Evolutionary conservation across 352 stramenopile species (phyloP).

Genomic region (Pythium pyrilobum): DNA sequence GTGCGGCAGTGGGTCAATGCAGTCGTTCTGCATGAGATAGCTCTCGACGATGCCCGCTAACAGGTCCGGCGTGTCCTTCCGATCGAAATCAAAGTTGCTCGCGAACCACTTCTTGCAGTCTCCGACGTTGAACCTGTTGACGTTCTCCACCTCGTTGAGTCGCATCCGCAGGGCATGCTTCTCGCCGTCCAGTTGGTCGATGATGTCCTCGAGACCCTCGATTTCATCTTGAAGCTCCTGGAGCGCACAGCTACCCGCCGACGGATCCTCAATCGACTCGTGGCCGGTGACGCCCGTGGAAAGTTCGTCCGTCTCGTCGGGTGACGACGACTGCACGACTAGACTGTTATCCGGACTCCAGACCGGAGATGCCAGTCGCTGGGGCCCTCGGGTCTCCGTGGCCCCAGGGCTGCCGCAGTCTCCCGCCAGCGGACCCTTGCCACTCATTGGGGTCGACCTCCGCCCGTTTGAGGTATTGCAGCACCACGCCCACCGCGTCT

Average conservation of each 20-base stretch:
- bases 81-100: slow-evolving; percentile 52
- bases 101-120: slow-evolving; percentile 51
- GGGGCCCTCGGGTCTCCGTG: not conserved
- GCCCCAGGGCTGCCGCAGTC: too few relatives aligned
- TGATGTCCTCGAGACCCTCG: slow-evolving; percentile 31
- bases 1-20: slow-evolving; percentile 37
- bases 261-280: not conserved
- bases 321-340: not conserved
- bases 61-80: slow-evolving; percentile 42
- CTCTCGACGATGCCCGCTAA: slow-evolving; percentile 45
- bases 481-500: too few relatives aligned
- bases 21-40: slow-evolving; percentile 46
- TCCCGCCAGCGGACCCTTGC: slow-evolving; percentile 11
- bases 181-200: slow-evolving; percentile 37
- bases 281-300: slow-evolving; percentile 10
- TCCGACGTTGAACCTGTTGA: slow-evolving; percentile 28
- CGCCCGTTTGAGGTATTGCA: too few relatives aligned
- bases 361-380: slow-evolving; percentile 1
- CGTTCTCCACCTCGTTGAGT: slow-evolving; percentile 37
- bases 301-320: slow-evolving; percentile 7
- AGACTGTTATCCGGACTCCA: too few relatives aligned
- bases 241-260: not conserved
- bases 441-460: slow-evolving; percentile 1
- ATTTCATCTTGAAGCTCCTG: slow-evolving; percentile 37
- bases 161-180: slow-evolving; percentile 45